Evolutionary conservation across 805 yeast species (phyloP).

Genomic region (Cyberlindnera misumaiensis): DNA sequence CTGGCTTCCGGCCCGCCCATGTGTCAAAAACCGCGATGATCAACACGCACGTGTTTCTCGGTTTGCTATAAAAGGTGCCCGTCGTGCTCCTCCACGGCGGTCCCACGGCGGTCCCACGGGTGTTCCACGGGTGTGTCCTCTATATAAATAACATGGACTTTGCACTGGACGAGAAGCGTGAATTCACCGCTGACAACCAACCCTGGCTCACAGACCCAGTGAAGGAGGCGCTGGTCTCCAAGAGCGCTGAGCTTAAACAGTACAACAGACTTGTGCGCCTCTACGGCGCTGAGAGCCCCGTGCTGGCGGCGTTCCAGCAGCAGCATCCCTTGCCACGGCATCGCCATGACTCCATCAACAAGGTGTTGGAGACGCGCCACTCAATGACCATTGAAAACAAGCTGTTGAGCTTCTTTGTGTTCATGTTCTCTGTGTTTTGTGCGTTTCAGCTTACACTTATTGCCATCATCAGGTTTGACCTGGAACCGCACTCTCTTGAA

Average conservation of each 20-base stretch:
- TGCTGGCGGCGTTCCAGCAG: constrained; percentile 2
- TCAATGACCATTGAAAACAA: constrained; percentile 13
- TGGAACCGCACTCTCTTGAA: constrained; percentile 8
- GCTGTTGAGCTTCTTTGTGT: constrained; percentile 14
- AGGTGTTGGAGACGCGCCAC: constrained; percentile 12
- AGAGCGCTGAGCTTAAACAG: constrained; percentile 10
- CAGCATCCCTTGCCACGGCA: not conserved
- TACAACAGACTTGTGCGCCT: constrained; percentile 11
- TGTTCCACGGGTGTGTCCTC: no score
- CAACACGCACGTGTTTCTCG: no score
- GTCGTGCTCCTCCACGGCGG: no score
- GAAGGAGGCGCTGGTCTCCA: constrained; percentile 11
- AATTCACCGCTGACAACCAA: not conserved
- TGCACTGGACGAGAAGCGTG: constrained; percentile 1
- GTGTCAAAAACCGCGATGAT: no score
- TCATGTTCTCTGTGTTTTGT: constrained; percentile 11
- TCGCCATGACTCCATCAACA: constrained; percentile 5
- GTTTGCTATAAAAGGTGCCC: no score
- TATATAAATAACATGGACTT: not conserved
- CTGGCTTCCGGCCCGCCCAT: no score
- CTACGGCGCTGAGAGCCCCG: constrained; percentile 13
- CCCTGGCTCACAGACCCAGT: constrained; percentile 1
- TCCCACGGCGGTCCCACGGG: no score
- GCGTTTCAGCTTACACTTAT: constrained; percentile 14
- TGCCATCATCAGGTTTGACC: constrained; percentile 13